Base-by-base conservation (phyloP, 495 filamentous ascomycete species). In the Penicillium egyptiacum region DNA sequence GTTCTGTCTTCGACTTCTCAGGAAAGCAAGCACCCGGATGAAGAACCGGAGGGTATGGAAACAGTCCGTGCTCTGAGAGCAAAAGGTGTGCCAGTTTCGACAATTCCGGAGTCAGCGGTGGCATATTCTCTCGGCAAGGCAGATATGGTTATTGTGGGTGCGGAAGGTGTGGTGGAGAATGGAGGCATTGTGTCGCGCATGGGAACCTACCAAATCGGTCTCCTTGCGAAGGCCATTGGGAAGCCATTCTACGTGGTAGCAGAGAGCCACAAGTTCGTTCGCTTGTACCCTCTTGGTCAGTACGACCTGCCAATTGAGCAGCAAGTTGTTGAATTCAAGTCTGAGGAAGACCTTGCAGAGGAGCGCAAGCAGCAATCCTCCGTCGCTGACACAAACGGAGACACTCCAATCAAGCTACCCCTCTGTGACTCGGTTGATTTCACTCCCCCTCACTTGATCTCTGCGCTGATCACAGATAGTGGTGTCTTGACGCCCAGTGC, bases 241-340 rank as follows among this genome's bases (percentile, higher is more conserved):
- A 91, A 90, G 66, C 88, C 88, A 0, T 90, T 98, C 68, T 96
- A 92, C 66, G 92, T 96, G 23, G 91, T 91, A 7, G 90, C 90
- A 5, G 94, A 98, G 71, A 96, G 90, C 61, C 93, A 98, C 76
- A 98, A 96, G 72, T 95, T 96, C 64, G 91, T 93, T 35, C 78
- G 90, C 55, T 74, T 92, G 23, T 92, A 89, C 63, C 91, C 91
- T 8, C 67, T 91, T 16, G 83, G 86, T 47, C 89, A 92, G 65
- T 88, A 87, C 66, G 87, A 92, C 64, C 76, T 94, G 47, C 86
- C 84, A 33, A 83, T 93, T 50, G 81, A 87, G 59, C 89, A 92
- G 62, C 82, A 81, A 49, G 84, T 92, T 19, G 81, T 94, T 45
- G 83, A 86, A 51, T 94, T 90, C 75, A 77, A 72, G 68, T 81